Conservation (phyloP, 2,329 filamentous ascomycete genomes). For the Alternaria rosae region DNA sequence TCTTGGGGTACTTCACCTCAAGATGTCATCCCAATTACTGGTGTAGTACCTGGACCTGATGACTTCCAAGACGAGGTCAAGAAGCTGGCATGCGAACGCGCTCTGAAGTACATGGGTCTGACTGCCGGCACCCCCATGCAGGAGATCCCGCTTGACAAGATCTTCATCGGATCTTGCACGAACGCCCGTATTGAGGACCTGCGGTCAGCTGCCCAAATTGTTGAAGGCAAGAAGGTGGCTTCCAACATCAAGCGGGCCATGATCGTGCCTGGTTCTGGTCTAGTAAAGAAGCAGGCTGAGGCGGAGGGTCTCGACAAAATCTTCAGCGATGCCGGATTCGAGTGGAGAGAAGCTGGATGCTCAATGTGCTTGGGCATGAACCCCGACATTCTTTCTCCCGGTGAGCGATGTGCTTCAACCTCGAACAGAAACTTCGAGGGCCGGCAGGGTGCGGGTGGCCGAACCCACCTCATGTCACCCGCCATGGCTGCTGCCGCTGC, state of each 20-base stretch:
- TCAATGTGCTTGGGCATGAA: conserved; percentile 99
- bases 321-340: conserved; percentile 90
- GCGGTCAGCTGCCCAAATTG: conserved; percentile 82
- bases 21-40: conserved; percentile 94
- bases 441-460: conserved; percentile 87
- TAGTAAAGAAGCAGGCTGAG: conserved; percentile 92
- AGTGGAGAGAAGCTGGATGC: conserved; percentile 98
- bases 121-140: conserved; percentile 86
- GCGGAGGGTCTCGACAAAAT: conserved; percentile 91
- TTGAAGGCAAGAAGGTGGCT: conserved; percentile 87
- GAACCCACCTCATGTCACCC: conserved; percentile 96
- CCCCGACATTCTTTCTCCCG: conserved; percentile 90
- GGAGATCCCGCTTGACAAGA: conserved; percentile 91
- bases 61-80: conserved; percentile 81
- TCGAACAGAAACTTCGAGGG: conserved; percentile 98
- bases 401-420: conserved; percentile 93
- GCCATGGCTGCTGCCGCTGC: conserved; percentile 94
- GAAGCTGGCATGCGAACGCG: conserved; percentile 79
- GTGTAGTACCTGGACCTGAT: conserved; percentile 86
- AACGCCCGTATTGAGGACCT: conserved; percentile 97
- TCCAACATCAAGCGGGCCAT: conserved; percentile 90
- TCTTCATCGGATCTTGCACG: conserved; percentile 98
- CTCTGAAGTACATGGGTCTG: conserved; percentile 96
- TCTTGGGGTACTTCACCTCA: conserved; percentile 98
- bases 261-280: conserved; percentile 94